Base-by-base conservation (phyloP, 768 basidiomycete species). In the Obba rivulosa region DNA sequence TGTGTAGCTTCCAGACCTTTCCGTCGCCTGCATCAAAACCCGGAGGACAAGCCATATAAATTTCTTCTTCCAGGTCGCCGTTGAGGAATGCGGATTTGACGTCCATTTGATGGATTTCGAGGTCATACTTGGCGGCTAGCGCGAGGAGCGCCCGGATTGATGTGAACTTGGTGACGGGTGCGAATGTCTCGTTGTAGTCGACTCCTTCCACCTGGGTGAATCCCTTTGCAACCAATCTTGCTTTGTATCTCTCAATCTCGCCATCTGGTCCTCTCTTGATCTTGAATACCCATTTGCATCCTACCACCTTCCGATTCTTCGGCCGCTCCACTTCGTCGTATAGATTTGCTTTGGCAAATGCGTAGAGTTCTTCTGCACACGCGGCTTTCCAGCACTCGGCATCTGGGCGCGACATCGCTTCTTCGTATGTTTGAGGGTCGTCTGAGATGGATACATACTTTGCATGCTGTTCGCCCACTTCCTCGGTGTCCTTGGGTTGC, bases 221-320 rank as follows among this genome's bases (percentile, higher is more conserved):
- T 0, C 73, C 73, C 45, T 71, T 61, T 0, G 70, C 71, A 0
- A 75, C 71, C 1, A 77, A 64, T 10, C 69, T 51, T 9, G 66
- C 73, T 55, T 76, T 74, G 59, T 51, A 49, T 25, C 40, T 40
- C 2, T 41, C 45, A 2, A 55, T 23, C 1, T 3, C 23, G 18
- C 55, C 55, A 20, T 50, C 42, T 8, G 36, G 40, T 28, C 65
- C 55, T 23, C 44, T 28, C 45, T 68, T 68, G 28, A 58, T 24
- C 0, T 46, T 34, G 50, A 57, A 67, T 2, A 67, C 66, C 64
- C 65, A 66, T 43, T 50, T 51, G 18, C 37, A 53, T 5, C 57
- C 60, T 17, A 69, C 10, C 11, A 18, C 11, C 20, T 40, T 40
- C 11, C 38, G 38, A 8, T 57, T 59, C 3, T 8, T 8, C 23